phyloP scores from a whole-genome alignment of 495 filamentous ascomycete genomes.

The Aspergillus saccharolyticus region DNA sequence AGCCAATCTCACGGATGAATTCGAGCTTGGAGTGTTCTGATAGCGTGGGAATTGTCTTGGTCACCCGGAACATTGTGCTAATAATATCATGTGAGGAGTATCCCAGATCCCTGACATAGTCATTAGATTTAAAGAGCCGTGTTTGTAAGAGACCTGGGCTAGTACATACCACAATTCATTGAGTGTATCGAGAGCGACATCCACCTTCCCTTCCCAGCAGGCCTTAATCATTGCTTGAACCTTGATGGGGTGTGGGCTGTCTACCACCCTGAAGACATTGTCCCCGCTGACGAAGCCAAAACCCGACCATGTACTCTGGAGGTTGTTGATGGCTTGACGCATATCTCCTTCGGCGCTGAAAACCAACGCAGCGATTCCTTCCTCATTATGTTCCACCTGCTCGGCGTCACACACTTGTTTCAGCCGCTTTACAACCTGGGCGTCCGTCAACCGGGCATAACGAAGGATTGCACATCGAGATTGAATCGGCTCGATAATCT shows the following conservation, averaged over 20 bases:
- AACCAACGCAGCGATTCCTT: slow-evolving; percentile 89
- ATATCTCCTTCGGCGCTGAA: slow-evolving; percentile 98
- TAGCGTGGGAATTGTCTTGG: slow-evolving; percentile 84
- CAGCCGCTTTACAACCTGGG: slow-evolving; percentile 82
- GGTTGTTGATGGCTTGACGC: slow-evolving; percentile 98
- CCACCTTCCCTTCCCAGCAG: slow-evolving; percentile 86
- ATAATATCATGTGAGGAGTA: slow-evolving; percentile 98
- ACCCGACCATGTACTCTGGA: slow-evolving; percentile 91
- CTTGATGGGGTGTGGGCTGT: slow-evolving; percentile 94
- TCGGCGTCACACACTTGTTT: slow-evolving; percentile 90
- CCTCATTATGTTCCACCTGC: slow-evolving; percentile 80
- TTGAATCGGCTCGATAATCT: slow-evolving; percentile 98
- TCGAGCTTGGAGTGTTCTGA: slow-evolving; percentile 92
- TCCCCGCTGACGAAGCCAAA: slow-evolving; percentile 97
- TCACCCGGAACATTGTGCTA: slow-evolving; percentile 97
- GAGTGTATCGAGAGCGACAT: slow-evolving; percentile 77
- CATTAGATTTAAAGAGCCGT: not conserved
- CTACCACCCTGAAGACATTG: slow-evolving; percentile 97
- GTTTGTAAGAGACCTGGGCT: not conserved
- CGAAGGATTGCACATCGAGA: slow-evolving; percentile 95
- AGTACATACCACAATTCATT: slow-evolving; percentile 76
- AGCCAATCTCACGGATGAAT: slow-evolving; percentile 97
- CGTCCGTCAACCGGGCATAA: slow-evolving; percentile 87
- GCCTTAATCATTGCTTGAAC: slow-evolving; percentile 98
- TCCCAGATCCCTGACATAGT: slow-evolving; percentile 58